phyloP scores from a whole-genome alignment of 352 stramenopile species.

The Phytophthora uliginosa region DNA sequence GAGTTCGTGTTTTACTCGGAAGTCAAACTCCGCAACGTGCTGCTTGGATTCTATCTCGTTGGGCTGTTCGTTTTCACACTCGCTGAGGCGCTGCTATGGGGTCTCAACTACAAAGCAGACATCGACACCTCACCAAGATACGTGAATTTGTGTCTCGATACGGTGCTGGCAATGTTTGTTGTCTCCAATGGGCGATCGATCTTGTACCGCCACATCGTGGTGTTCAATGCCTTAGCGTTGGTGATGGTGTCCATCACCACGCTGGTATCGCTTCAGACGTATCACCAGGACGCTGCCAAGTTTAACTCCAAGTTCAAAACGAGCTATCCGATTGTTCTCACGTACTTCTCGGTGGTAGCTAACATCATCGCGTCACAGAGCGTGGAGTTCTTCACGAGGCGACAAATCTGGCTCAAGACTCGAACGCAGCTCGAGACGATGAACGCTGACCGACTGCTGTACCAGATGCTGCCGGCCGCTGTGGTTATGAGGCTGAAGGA shows the following conservation, averaged over 20 bases:
- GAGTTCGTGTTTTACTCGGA: constrained; percentile 74
- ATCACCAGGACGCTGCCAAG: constrained; percentile 55
- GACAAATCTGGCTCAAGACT: constrained; percentile 90
- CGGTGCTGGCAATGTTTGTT: constrained; percentile 86
- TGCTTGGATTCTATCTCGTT: constrained; percentile 70
- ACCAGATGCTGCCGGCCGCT: constrained; percentile 89
- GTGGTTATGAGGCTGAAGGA: constrained; percentile 90
- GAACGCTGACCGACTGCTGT: constrained; percentile 85
- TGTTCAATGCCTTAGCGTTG: constrained; percentile 73
- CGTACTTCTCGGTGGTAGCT: constrained; percentile 80
- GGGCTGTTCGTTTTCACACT: constrained; percentile 63
- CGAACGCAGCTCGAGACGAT: constrained; percentile 86
- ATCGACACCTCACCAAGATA: constrained; percentile 77
- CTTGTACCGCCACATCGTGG: constrained; percentile 68
- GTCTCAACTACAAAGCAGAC: constrained; percentile 62
- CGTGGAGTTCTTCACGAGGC: constrained; percentile 84
- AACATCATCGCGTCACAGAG: constrained; percentile 87
- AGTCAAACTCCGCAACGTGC: constrained; percentile 67
- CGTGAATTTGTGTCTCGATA: constrained; percentile 84
- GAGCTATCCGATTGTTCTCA: constrained; percentile 85
- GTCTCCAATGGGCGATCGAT: constrained; percentile 88
- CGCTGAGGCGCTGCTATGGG: constrained; percentile 63
- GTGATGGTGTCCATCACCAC: constrained; percentile 59
- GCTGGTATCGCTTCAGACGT: constrained; percentile 54
- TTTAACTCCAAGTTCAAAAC: constrained; percentile 87